phyloP scores from a whole-genome alignment of 208 protist genomes.

The Acanthamoeba triangularis region DNA sequence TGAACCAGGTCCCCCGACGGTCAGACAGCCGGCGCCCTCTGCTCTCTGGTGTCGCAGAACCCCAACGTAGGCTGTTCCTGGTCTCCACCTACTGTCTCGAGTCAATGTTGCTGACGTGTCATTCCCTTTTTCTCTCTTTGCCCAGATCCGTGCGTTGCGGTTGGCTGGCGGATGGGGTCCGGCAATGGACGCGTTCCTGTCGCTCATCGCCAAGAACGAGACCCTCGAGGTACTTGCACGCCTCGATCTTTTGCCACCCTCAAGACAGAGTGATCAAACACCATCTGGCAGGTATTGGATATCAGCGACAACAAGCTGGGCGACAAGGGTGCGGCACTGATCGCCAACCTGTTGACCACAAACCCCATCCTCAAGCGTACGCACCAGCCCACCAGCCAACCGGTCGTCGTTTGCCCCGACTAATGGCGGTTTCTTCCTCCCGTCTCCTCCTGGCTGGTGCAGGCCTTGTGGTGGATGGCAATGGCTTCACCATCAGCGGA shows the following conservation, averaged over 20 bases:
- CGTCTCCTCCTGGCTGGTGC: neutral
- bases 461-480: neutral
- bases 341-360: neutral
- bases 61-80: neutral
- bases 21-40: neutral
- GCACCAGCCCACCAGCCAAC: no score
- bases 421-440: neutral
- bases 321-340: neutral
- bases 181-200: neutral
- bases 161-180: neutral
- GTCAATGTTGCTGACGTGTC: neutral
- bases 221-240: neutral
- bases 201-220: slow-evolving; percentile 31
- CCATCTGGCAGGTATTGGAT: neutral
- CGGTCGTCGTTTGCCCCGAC: no score
- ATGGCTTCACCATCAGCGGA: slow-evolving; percentile 9
- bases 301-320: slow-evolving; percentile 36
- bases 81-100: no score
- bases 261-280: neutral
- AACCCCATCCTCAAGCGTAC: slow-evolving; percentile 36
- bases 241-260: neutral
- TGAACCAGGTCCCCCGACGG: neutral
- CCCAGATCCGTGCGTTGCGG: neutral
- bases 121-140: neutral
- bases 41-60: neutral